These are phyloP conservation scores for Fusarium sp. DNA, from an alignment of 2,329 filamentous ascomycete genomes.

Conservation along the genomic window DNA sequence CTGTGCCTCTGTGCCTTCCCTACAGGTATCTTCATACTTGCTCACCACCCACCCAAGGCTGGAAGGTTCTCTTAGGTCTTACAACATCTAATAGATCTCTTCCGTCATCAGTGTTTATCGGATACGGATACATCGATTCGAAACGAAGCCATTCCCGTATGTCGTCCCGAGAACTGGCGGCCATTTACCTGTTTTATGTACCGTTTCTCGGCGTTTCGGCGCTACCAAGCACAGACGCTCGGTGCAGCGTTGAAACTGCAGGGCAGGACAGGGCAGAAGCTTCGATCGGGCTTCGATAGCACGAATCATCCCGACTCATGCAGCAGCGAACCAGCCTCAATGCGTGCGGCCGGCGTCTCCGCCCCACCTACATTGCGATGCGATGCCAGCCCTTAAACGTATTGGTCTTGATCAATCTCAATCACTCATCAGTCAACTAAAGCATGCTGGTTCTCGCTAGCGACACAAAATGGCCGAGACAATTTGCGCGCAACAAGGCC, in stretches of 20 bases:
- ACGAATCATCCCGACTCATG: conserved; percentile 43
- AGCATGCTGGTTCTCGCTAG: conserved; percentile 20
- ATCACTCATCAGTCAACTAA: conserved; percentile 1
- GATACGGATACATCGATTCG: not conserved
- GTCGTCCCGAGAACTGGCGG: conserved; percentile 1
- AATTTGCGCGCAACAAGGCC: conserved; percentile 6
- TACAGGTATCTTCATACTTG: not conserved
- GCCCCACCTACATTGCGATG: conserved; percentile 36
- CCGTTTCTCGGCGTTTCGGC: conserved; percentile 38
- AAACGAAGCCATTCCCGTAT: conserved; percentile 11
- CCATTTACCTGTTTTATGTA: conserved; percentile 5
- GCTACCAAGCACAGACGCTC: conserved; percentile 31
- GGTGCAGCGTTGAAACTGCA: conserved; percentile 30
- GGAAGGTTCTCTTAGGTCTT: not conserved
- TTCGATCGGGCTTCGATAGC: conserved; percentile 47
- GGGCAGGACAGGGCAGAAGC: conserved; percentile 43
- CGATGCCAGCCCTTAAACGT: conserved; percentile 7
- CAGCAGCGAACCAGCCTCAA: conserved; percentile 34
- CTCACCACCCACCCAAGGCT: not conserved
- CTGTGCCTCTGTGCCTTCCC: not conserved
- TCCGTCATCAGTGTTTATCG: not conserved
- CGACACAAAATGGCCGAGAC: conserved; percentile 23
- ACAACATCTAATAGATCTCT: not conserved
- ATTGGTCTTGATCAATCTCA: conserved; percentile 16
- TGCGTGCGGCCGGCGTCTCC: conserved; percentile 35